Base-by-base conservation (phyloP, 108 stramenopile species). In the Cyclostephanos tholiformis region DNA sequence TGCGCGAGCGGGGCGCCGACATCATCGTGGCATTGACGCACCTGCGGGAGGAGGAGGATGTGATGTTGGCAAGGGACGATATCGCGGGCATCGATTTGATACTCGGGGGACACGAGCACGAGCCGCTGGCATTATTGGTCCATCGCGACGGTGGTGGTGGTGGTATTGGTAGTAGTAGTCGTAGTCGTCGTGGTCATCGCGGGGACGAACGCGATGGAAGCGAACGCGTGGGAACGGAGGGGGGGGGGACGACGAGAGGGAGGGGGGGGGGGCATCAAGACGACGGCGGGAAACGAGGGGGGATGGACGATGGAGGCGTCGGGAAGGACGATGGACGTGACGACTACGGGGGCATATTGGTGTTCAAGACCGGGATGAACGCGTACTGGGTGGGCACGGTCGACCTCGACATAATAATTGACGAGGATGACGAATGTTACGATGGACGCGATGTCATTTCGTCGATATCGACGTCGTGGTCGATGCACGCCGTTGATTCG, bases 341-440 rank as follows among this genome's bases (percentile, higher is more conserved):
- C n/a, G 72, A 79, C 62, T 56, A 72, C n/a, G 77, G 71, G 11
- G 77, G 77, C 12, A 59, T 73, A 0, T 60, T 82, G 16, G 57
- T 82, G 19, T 82, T 77, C 80, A 82, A 82, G 49, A 69, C 67
- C 53, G 80, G 80, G 7, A 77, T 77, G 74, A 82, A 82, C 43
- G 66, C 71, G 13, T 74, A 82, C 19, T 82, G 76, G 76, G 80
- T 82, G 8, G 80, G 80, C 9, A 56, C 46, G 32, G 80, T 81
- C 48, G 63, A 81, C 27, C 59, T 81, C 1, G 80, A 81, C 23
- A 77, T 81, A 16, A 38, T 26, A 52, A 35, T 23, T 63, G 78
- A 69, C 1, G 29, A 52, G 10, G n/a, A 44, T 10, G 7, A 27
- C 22, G 20, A 22, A 26, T 53, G 1, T 0, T 16, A 16, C 13